A percentile compares a stretch with the other conserved stretches of the same genome.
Evolutionary conservation across 1,284 basidiomycete genomes (phyloP).

Genomic region (Vanrija sp.): DNA sequence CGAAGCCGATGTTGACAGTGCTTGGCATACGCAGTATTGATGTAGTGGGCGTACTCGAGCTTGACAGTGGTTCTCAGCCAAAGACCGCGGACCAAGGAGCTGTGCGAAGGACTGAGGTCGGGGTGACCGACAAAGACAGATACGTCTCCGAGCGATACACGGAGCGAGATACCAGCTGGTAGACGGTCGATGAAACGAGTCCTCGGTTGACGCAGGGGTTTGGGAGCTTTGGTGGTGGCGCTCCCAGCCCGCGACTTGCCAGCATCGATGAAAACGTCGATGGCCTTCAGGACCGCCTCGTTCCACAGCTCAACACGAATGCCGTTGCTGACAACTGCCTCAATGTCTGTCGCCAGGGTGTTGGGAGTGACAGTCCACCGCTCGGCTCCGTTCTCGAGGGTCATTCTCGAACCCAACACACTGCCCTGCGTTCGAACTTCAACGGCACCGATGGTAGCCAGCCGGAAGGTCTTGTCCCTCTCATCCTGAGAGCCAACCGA

Average conservation of each 20-base stretch:
- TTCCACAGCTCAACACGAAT: conserved; percentile 71
- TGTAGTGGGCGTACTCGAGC: conserved; percentile 61
- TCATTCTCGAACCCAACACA: conserved; percentile 19
- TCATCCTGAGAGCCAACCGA: conserved; percentile 22
- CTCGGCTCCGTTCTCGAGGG: conserved; percentile 18
- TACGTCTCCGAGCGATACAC: conserved; percentile 62
- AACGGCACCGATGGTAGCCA: conserved; percentile 29
- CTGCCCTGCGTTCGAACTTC: conserved; percentile 24
- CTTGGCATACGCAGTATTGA: conserved; percentile 27
- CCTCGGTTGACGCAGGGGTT: not conserved
- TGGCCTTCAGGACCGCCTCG: conserved; percentile 58
- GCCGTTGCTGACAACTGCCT: conserved; percentile 58
- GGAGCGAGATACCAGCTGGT: conserved; percentile 58
- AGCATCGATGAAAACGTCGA: conserved; percentile 49
- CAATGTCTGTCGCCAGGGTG: conserved; percentile 57
- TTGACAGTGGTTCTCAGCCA: conserved; percentile 60
- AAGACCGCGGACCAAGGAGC: conserved; percentile 66
- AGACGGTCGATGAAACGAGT: conserved; percentile 48
- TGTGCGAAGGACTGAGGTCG: conserved; percentile 70
- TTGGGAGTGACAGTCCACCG: conserved; percentile 19
- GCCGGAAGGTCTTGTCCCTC: conserved; percentile 19
- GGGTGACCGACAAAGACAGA: conserved; percentile 66
- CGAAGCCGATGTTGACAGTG: conserved; percentile 53
- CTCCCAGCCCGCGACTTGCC: conserved; percentile 10
- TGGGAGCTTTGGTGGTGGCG: not conserved